phyloP scores from a whole-genome alignment of 1,139 yeast genomes.

The Petasospora fabianii region DNA sequence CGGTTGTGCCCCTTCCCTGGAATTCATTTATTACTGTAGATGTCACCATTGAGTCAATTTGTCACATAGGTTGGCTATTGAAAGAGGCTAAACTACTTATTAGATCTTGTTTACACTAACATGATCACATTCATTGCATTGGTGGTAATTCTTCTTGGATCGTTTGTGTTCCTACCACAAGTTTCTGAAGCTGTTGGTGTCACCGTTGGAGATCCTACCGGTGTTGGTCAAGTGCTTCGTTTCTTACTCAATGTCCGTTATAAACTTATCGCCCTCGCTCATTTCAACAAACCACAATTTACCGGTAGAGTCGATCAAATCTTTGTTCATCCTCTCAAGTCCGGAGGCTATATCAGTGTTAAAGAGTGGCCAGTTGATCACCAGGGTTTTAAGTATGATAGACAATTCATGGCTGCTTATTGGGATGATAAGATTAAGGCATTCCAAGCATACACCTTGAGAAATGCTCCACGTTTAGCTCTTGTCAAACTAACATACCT shows the following conservation, averaged over 20 bases:
- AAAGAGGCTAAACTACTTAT: no score
- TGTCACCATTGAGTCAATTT: no score
- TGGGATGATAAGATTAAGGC: slow-evolving; percentile 25
- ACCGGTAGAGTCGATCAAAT: slow-evolving; percentile 29
- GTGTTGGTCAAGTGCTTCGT: slow-evolving; percentile 3
- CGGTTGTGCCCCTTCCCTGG: no score
- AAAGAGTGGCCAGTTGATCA: slow-evolving; percentile 33
- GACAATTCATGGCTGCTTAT: slow-evolving; percentile 37
- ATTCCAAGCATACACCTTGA: slow-evolving; percentile 34
- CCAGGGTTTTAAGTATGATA: slow-evolving; percentile 40
- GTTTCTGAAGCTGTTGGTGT: slow-evolving; percentile 1
- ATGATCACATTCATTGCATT: slow-evolving; percentile 2
- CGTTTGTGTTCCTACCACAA: slow-evolving; percentile 6
- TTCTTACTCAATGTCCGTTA: slow-evolving; percentile 8
- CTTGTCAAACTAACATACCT: slow-evolving; percentile 30
- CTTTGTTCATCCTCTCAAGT: slow-evolving; percentile 40
- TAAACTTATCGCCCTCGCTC: slow-evolving; percentile 5
- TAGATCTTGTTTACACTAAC: no score
- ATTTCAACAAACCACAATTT: slow-evolving; percentile 5
- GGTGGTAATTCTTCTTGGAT: slow-evolving; percentile 1
- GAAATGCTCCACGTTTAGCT: slow-evolving; percentile 33
- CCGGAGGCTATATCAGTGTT: slow-evolving; percentile 35
- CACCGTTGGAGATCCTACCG: slow-evolving; percentile 6
- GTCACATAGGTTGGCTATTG: no score
- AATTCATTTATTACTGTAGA: no score